Evolutionary conservation across 345 rosid species (phyloP), one percentile per base, ranked within the genome.

Genomic region (Syzygium aqueum): DNA sequence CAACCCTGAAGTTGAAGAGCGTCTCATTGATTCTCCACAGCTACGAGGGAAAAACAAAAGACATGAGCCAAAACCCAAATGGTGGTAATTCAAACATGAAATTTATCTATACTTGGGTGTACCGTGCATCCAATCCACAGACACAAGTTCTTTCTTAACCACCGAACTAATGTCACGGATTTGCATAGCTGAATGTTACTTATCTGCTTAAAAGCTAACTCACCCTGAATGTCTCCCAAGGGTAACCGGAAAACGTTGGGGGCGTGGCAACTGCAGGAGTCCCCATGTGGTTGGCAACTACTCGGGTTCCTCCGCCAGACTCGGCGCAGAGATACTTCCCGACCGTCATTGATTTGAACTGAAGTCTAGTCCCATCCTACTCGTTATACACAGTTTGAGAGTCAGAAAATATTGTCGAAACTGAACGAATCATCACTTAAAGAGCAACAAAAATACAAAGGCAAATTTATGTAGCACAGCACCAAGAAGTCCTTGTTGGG

Each of bases 401-500:
- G 8, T 65, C 22, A 28, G 22, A 27, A 16, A 22, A 43, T 12
- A 28, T 19, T 22, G 43, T 77, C 25, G 14, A 37, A 46, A 40
- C 57, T 23, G 40, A 46, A 12, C 80, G 40, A 67, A 67, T 28
- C 80, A 17, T 67, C 8, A 12, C 40, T 19, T 11, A 77, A 11
- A 77, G 7, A 46, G 25, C 84, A 6, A 77, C 27, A 9, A 54
- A 77, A 23, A 37, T 50, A 57, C 22, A 4, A 14, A 37, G 40
- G 73, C 16, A 52, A 27, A 3, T 23, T 53, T 53, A 27, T 11
- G 28, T 40, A 63, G 27, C 27, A 19, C 12, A 6, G 25, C 80
- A 94, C 96, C 94, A 94, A 86, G 87, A 94, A 91, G 85, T 94
- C 93, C 86, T 90, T 93, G 91, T 93, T 92, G 86, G 93, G 89